phyloP scores from a whole-genome alignment of 2,329 filamentous ascomycete genomes.

The Rhynchosporium graminicola region DNA sequence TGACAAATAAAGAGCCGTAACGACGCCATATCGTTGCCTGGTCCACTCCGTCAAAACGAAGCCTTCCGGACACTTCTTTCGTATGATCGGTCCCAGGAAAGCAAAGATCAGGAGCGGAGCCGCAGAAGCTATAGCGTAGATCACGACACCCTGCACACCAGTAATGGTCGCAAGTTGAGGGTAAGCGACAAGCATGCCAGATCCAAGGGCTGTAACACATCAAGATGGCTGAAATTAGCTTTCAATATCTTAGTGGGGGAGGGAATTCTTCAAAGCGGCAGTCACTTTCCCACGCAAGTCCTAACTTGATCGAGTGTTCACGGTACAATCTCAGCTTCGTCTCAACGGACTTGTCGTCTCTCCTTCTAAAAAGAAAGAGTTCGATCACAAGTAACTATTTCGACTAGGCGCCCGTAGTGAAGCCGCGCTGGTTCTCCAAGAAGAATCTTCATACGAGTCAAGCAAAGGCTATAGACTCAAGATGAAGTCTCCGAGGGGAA shows the following conservation, averaged over 20 bases:
- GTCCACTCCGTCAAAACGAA: conserved; percentile 87
- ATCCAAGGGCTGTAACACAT: conserved; percentile 67
- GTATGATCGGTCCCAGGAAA: conserved; percentile 72
- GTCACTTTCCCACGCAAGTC: conserved; percentile 98
- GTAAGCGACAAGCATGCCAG: conserved; percentile 81
- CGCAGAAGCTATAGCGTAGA: conserved; percentile 73
- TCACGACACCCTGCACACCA: conserved; percentile 75
- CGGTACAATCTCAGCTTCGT: conserved; percentile 94
- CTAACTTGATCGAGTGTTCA: conserved; percentile 98
- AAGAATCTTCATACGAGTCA: conserved; percentile 13
- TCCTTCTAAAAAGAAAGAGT: conserved; percentile 42
- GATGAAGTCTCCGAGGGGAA: conserved; percentile 20
- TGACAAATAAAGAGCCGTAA: conserved; percentile 72
- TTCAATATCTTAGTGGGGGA: conserved; percentile 35
- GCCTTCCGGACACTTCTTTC: conserved; percentile 76
- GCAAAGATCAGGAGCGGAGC: conserved; percentile 76
- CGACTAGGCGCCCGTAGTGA: conserved; percentile 86
- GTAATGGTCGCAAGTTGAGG: conserved; percentile 77
- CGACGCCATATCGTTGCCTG: conserved; percentile 71
- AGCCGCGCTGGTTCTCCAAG: conserved; percentile 45
- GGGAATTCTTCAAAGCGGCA: conserved; percentile 68
- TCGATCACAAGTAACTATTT: conserved; percentile 53
- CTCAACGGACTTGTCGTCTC: conserved; percentile 35
- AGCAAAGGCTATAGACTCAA: conserved; percentile 13
- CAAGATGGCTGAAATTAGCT: conserved; percentile 46